Conservation (phyloP, 306 rosid genomes). For the Macrotyloma uniflorum region DNA sequence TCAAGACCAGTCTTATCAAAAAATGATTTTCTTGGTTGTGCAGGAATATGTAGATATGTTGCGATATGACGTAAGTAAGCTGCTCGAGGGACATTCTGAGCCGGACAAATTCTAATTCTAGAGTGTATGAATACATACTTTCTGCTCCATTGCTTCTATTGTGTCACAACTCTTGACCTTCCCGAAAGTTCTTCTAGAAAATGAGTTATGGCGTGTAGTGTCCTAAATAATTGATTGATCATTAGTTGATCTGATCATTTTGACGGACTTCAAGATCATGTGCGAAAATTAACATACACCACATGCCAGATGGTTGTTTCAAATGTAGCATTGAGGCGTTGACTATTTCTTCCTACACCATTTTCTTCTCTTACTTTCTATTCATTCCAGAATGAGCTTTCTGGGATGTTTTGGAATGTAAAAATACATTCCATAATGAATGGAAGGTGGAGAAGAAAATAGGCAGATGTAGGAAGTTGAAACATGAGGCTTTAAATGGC, state of each 20-base stretch:
- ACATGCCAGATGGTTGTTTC: constrained; percentile 25
- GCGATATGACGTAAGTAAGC: constrained; percentile 52
- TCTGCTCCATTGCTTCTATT: constrained; percentile 32
- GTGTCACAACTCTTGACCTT: constrained; percentile 13
- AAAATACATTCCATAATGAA: too few species aligned
- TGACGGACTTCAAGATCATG: constrained; percentile 33
- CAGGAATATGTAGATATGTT: constrained; percentile 85
- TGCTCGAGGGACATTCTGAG: constrained; percentile 48
- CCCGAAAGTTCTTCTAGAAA: constrained; percentile 22
- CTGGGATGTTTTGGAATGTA: too few species aligned
- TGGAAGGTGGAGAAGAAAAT: too few species aligned
- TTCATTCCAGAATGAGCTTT: too few species aligned
- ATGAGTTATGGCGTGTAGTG: constrained; percentile 33
- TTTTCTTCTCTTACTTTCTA: too few species aligned
- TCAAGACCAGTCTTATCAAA: constrained; percentile 2
- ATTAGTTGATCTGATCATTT: constrained; percentile 39
- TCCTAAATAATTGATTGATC: constrained; percentile 22
- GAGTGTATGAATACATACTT: constrained; percentile 24
- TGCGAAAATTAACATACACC: constrained; percentile 17
- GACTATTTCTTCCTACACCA: too few species aligned
- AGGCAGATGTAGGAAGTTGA: too few species aligned
- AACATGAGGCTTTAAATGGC: not conserved
- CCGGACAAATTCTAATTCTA: constrained; percentile 45
- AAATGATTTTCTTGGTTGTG: constrained; percentile 18
- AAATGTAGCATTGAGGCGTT: constrained; percentile 24